Evolutionary conservation across 495 filamentous ascomycete genomes (phyloP).

Genomic region (Parmelia sp.): DNA sequence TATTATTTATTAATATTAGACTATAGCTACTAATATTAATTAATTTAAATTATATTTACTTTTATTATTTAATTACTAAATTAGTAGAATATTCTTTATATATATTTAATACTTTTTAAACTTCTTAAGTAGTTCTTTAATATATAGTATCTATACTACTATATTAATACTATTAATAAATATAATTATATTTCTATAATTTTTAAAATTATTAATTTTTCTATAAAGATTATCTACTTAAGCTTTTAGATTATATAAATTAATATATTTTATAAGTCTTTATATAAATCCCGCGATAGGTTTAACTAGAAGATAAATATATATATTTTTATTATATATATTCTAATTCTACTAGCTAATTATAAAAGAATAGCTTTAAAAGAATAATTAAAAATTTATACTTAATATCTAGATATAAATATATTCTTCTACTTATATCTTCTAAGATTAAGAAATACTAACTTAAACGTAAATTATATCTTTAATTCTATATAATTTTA

Average conservation of each 20-base stretch:
- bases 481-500: background rate
- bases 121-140: slow-evolving; percentile 11
- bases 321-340: background rate
- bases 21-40: background rate
- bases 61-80: slow-evolving; percentile 16
- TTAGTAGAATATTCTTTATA: slow-evolving; percentile 12
- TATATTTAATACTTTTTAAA: slow-evolving; percentile 4
- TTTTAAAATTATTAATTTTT: background rate
- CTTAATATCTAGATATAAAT: slow-evolving; percentile 11
- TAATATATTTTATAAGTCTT: slow-evolving; percentile 6
- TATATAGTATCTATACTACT: slow-evolving; percentile 8
- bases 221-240: slow-evolving; percentile 1
- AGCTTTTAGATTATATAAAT: background rate
- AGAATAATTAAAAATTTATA: slow-evolving; percentile 5
- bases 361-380: slow-evolving; percentile 18
- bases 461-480: slow-evolving; percentile 1
- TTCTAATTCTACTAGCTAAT: slow-evolving; percentile 16
- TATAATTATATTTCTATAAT: slow-evolving; percentile 12
- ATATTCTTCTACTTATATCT: slow-evolving; percentile 4
- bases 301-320: slow-evolving; percentile 12
- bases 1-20: slow-evolving; percentile 3
- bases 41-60: slow-evolving; percentile 12
- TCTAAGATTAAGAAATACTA: background rate
- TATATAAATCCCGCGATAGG: slow-evolving; percentile 4
- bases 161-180: no score